phyloP scores from a whole-genome alignment of 352 stramenopile genomes.

The Phytophthora brassicae region DNA sequence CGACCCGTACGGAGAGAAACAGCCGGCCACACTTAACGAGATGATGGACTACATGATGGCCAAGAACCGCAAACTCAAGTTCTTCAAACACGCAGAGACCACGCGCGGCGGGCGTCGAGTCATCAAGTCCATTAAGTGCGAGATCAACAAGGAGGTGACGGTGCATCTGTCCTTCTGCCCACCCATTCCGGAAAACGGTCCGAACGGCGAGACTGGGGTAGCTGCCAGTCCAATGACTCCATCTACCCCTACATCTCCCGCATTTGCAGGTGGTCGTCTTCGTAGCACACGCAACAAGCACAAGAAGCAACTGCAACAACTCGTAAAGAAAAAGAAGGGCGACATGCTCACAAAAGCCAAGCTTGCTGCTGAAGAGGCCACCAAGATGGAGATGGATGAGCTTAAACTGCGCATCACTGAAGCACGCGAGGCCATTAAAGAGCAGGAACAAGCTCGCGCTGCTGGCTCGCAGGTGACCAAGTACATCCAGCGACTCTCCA shows the following conservation, averaged over 20 bases:
- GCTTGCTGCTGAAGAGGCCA: conserved; percentile 81
- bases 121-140: conserved; percentile 84
- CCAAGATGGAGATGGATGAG: conserved; percentile 89
- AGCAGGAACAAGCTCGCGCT: conserved; percentile 75
- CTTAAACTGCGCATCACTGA: conserved; percentile 81
- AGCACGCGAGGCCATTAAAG: conserved; percentile 74
- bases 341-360: conserved; percentile 89
- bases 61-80: conserved; percentile 88
- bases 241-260: conserved; percentile 80
- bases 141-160: conserved; percentile 88
- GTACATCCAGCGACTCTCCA: conserved; percentile 82
- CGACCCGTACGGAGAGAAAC: conserved; percentile 82
- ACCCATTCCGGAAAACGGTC: conserved; percentile 76
- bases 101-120: conserved; percentile 82
- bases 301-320: conserved; percentile 81
- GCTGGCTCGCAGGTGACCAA: conserved; percentile 81
- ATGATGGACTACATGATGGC: conserved; percentile 92
- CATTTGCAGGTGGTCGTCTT: conserved; percentile 65
- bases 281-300: conserved; percentile 82
- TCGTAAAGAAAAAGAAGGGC: conserved; percentile 87
- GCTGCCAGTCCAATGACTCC: conserved; percentile 86
- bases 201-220: conserved; percentile 79
- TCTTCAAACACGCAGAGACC: conserved; percentile 87
- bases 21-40: conserved; percentile 80
- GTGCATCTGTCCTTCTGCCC: conserved; percentile 82